These are phyloP conservation scores for Carpinus fangiana DNA, from an alignment of 306 rosid species.

Conservation along the genomic window DNA sequence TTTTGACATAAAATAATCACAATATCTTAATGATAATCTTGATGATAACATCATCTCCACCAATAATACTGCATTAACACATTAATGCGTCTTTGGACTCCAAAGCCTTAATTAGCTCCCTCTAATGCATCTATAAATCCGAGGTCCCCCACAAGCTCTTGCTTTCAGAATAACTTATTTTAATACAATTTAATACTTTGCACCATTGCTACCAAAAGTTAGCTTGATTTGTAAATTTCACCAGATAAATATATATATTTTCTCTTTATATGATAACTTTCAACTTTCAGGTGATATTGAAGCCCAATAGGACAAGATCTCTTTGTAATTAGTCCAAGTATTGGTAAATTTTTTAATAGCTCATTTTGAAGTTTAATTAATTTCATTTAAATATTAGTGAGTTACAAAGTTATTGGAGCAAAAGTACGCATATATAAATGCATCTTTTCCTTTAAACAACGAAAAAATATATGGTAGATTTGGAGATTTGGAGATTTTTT, in stretches of 20 bases:
- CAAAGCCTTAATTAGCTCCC: constrained; percentile 26
- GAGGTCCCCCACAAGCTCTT: constrained; percentile 43
- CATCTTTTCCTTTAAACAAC: background rate
- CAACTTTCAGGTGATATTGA: constrained; percentile 12
- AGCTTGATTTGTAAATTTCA: constrained; percentile 16
- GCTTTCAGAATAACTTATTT: constrained; percentile 21
- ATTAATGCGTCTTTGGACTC: constrained; percentile 33
- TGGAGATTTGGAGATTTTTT: background rate
- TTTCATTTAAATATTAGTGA: background rate
- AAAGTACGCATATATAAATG: background rate
- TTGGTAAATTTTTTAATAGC: background rate
- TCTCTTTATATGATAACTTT: background rate
- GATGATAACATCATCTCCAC: constrained; percentile 26
- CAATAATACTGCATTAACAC: constrained; percentile 18
- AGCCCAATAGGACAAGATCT: background rate
- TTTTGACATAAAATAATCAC: constrained; percentile 19
- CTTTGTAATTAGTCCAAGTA: background rate
- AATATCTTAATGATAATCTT: constrained; percentile 29
- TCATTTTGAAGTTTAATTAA: background rate
- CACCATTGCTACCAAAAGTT: background rate
- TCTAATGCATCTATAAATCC: constrained; percentile 35
- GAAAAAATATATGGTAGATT: background rate
- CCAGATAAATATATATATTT: background rate
- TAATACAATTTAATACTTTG: background rate
- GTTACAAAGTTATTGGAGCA: background rate